phyloP scores from a whole-genome alignment of 2,329 filamentous ascomycete species.

The Triangularia verruculosa region DNA sequence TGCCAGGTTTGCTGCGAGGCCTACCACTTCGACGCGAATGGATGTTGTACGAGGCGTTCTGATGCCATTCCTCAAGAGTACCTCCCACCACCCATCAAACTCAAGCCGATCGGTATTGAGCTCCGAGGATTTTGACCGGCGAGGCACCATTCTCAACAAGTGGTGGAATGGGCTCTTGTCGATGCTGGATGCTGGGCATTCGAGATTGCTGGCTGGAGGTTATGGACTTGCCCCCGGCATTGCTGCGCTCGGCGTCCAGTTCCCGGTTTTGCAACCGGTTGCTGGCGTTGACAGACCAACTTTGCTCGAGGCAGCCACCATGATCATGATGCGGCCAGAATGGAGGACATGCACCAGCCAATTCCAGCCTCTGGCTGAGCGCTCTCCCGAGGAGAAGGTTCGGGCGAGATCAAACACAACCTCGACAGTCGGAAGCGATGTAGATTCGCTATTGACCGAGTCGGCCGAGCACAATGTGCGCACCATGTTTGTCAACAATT shows the following conservation, averaged over 20 bases:
- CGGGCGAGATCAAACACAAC: slow-evolving; percentile 46
- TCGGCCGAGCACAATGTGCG: slow-evolving; percentile 86
- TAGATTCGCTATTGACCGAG: slow-evolving; percentile 54
- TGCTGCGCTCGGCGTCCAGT: slow-evolving; percentile 17
- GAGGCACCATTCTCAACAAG: slow-evolving; percentile 76
- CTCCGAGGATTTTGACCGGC: slow-evolving; percentile 79
- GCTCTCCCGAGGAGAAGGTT: slow-evolving; percentile 46
- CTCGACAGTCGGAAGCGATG: slow-evolving; percentile 63
- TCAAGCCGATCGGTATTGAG: slow-evolving; percentile 49
- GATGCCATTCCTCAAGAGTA: slow-evolving; percentile 72
- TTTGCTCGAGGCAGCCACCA: slow-evolving; percentile 73
- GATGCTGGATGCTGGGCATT: slow-evolving; percentile 60
- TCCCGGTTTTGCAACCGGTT: slow-evolving; percentile 58
- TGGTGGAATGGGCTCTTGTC: slow-evolving; percentile 87
- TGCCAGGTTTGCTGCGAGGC: slow-evolving; percentile 65
- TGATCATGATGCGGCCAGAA: slow-evolving; percentile 84
- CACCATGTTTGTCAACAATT: slow-evolving; percentile 79
- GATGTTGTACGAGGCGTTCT: slow-evolving; percentile 69
- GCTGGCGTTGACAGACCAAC: slow-evolving; percentile 79
- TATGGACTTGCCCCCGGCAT: slow-evolving; percentile 20
- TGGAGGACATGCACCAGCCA: slow-evolving; percentile 74
- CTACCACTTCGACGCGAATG: slow-evolving; percentile 59
- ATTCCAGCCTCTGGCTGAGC: slow-evolving; percentile 61
- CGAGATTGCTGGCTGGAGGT: slow-evolving; percentile 41
- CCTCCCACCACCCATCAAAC: slow-evolving; percentile 66